Conservation (phyloP, 2,329 filamentous ascomycete species). For the Fusarium brevicatenulatum region DNA sequence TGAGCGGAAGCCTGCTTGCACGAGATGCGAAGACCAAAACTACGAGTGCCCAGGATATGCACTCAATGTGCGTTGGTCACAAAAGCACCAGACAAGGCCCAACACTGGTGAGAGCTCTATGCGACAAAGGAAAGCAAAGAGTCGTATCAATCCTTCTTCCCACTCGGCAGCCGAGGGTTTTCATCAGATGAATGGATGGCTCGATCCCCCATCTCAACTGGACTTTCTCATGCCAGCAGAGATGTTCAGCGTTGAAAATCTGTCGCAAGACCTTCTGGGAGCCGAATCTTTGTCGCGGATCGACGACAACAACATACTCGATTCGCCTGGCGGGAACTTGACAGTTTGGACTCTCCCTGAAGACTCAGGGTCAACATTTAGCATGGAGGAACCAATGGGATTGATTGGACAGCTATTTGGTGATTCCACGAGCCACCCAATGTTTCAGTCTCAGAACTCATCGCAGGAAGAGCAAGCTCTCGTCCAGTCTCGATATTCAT, state of each 20-base stretch:
- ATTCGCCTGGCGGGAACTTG: neutral
- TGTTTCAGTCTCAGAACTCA: neutral
- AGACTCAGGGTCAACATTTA: neutral
- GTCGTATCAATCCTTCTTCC: neutral
- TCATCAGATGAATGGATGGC: neutral
- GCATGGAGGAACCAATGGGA: neutral
- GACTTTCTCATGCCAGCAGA: neutral
- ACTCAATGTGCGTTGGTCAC: conserved; percentile 1
- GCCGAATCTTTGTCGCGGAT: neutral
- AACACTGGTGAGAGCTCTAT: neutral
- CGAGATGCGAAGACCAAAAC: neutral
- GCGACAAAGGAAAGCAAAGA: neutral
- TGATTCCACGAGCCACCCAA: accelerated
- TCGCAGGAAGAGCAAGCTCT: neutral
- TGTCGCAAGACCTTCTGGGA: neutral
- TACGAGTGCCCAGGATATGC: conserved; percentile 1
- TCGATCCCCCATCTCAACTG: neutral
- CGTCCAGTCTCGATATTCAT: neutral
- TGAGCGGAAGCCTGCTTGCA: neutral
- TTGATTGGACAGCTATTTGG: accelerated
- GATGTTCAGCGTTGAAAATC: neutral
- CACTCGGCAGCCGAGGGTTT: neutral
- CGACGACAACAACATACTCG: neutral
- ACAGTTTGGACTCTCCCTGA: neutral
- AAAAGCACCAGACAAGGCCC: neutral